Evolutionary conservation across 352 stramenopile species (phyloP), one percentile per base, ranked within the genome.

Genomic region (Pythium vanterpoolii): DNA sequence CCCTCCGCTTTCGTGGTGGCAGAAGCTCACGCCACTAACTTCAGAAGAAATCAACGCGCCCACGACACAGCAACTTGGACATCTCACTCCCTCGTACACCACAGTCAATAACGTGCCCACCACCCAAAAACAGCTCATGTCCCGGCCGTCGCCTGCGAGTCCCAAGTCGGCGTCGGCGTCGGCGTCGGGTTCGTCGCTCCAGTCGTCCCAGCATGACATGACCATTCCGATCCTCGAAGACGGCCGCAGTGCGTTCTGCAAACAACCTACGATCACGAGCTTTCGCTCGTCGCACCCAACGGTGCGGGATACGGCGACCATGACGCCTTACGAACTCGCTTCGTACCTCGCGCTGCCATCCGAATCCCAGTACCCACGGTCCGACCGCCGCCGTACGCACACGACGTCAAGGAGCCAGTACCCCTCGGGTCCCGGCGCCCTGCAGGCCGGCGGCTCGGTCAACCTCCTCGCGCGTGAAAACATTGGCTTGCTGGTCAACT

Each of bases 401-500:
- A 40, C 34, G 10, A 42, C 34, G 11, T 13, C 36, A 21, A 56
- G 16, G 33, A 31, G 38, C 9, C 48, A 68, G n/a, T 39, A 42
- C 34, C 18, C 34, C 18, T 18, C 8, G 14, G 10, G 4, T 14
- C 49, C 23, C 21, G 64, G 59, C 13, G 64, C 64, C 10, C 40
- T 72, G 31, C 64, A 51, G 16, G 58, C 64, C 10, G 64, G 64
- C 18, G 64, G 64, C 14, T 55, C 24, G 18, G 64, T 72, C 1
- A 49, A 72, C 47, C 64, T 72, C 14, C 60, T 72, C 28, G 64
- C 64, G n/a, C 49, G 58, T 1, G 26, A 71, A 51, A 80, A 72
- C 23, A 46, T 73, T 16, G 79, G 74, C 0, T 55, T 93, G 8
- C 63, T 91, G 31, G 51, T 86, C 53, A 86, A 90, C 42, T 90